Conservation (phyloP, 1,139 yeast genomes). For the Suhomyces guaymorum region DNA sequence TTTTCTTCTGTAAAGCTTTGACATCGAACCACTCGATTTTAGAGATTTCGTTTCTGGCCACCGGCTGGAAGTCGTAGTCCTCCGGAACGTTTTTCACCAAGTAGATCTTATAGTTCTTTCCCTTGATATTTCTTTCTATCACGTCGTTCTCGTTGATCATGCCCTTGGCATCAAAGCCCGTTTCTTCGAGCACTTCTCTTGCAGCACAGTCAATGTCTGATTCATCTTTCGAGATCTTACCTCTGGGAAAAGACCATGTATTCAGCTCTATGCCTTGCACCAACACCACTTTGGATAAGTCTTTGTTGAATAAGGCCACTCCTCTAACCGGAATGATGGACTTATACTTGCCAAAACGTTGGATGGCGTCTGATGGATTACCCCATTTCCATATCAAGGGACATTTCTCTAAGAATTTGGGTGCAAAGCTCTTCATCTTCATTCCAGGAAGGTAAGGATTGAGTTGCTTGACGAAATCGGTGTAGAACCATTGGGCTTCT, state of each 20-base stretch:
- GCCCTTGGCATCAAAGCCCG: constrained; percentile 82
- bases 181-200: constrained; percentile 94
- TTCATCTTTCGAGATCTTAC: constrained; percentile 94
- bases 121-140: constrained; percentile 77
- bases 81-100: constrained; percentile 80
- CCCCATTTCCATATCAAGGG: constrained; percentile 90
- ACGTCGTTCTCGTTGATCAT: constrained; percentile 68
- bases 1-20: constrained; percentile 35
- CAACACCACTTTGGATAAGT: constrained; percentile 68
- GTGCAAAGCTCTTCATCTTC: constrained; percentile 79
- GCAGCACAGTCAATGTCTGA: constrained; percentile 87
- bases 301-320: constrained; percentile 79
- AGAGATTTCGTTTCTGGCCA: constrained; percentile 84
- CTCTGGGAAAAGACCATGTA: constrained; percentile 95
- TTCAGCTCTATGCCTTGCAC: constrained; percentile 86
- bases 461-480: constrained; percentile 75
- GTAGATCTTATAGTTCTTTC: constrained; percentile 84
- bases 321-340: constrained; percentile 95
- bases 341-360: constrained; percentile 81
- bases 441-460: constrained; percentile 77
- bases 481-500: constrained; percentile 98
- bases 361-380: constrained; percentile 70
- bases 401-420: constrained; percentile 69
- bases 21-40: constrained; percentile 50
- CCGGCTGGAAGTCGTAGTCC: constrained; percentile 69